These are phyloP conservation scores for Protea cynaroides DNA, from an alignment of 164 flowering plant species.

Conservation along the genomic window DNA sequence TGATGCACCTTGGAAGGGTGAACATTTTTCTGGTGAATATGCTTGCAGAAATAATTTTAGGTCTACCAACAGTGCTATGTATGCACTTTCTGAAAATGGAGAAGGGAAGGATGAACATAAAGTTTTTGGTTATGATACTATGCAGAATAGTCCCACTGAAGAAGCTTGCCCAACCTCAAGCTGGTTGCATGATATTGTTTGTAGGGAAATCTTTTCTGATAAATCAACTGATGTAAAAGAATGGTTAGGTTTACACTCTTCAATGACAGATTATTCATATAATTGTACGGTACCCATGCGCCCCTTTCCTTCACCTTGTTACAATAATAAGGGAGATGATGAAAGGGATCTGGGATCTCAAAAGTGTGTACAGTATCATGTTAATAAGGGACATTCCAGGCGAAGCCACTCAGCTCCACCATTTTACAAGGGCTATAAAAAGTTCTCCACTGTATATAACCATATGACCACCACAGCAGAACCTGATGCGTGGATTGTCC, in stretches of 20 bases:
- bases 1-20: constrained; percentile 14
- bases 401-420: constrained; percentile 96
- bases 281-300: constrained; percentile 5
- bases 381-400: constrained; percentile 23
- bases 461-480: constrained; percentile 10
- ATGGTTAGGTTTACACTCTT: constrained; percentile 17
- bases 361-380: constrained; percentile 5
- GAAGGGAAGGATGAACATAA: constrained; percentile 19
- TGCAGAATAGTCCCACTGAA: constrained; percentile 14
- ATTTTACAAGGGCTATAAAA: constrained; percentile 45
- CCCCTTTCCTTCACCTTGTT: constrained; percentile 9
- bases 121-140: constrained; percentile 15
- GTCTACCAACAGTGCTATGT: constrained; percentile 10
- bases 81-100: constrained; percentile 4
- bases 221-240: constrained; percentile 19
- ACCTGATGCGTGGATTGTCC: constrained; percentile 2
- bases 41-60: constrained; percentile 15
- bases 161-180: constrained; percentile 19
- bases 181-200: constrained; percentile 11
- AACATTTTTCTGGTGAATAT: constrained; percentile 12
- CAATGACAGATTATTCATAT: constrained; percentile 2
- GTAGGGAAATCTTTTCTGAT: constrained; percentile 14
- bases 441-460: constrained; percentile 29
- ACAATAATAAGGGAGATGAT: constrained; percentile 6
- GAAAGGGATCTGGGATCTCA: constrained; percentile 12